These are phyloP conservation scores for Corymbia maculata DNA, from an alignment of 345 rosid genomes.

Conservation along the genomic window DNA sequence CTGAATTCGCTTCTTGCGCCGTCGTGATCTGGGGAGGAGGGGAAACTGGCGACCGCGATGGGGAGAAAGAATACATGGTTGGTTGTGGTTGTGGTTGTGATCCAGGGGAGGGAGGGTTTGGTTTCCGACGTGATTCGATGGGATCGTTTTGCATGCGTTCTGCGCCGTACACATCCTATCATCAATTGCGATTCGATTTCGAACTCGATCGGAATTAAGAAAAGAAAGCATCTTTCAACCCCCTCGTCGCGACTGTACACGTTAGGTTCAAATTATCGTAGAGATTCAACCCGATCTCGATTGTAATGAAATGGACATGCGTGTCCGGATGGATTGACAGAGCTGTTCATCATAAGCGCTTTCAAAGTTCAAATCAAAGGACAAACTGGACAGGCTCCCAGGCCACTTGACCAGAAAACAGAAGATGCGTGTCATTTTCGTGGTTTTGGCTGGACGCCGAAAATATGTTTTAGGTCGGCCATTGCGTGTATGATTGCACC, in stretches of 20 bases:
- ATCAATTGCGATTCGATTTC: not conserved
- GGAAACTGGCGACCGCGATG: too few species aligned
- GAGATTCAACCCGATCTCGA: not conserved
- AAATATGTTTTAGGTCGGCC: not conserved
- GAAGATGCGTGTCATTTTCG: not conserved
- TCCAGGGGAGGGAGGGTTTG: not conserved
- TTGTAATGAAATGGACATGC: not conserved
- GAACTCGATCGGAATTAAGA: not conserved
- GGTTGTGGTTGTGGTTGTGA: not conserved
- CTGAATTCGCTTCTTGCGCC: not conserved
- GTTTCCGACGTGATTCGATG: not conserved
- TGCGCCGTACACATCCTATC: not conserved
- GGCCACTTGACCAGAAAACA: not conserved
- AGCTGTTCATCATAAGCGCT: not conserved
- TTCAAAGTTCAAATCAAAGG: not conserved
- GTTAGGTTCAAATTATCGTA: not conserved
- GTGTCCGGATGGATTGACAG: rapidly evolving
- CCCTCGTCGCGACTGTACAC: not conserved
- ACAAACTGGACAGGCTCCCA: not conserved
- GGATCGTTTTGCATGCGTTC: not conserved
- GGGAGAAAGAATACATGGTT: too few species aligned
- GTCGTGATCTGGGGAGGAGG: not conserved
- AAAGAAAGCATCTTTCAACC: not conserved
- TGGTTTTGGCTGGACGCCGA: not conserved
- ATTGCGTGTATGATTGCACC: not conserved